Evolutionary conservation across 2,329 filamentous ascomycete genomes (phyloP).

Genomic region (Teratosphaeria pseudoeucalypti): DNA sequence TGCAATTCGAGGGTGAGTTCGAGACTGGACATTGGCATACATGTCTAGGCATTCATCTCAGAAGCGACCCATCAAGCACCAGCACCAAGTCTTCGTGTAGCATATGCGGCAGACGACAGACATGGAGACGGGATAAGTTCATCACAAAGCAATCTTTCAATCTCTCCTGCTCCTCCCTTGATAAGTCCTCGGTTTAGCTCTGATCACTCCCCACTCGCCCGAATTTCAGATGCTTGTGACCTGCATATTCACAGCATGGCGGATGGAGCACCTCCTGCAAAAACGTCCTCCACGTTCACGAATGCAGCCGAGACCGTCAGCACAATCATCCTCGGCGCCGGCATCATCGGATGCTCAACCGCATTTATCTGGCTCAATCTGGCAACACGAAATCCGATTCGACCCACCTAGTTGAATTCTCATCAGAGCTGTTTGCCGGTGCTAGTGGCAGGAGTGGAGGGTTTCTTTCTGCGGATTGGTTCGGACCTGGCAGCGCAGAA

Average conservation of each 20-base stretch:
- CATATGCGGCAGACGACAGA: too few relatives aligned
- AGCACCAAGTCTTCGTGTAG: too few relatives aligned
- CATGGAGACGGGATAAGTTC: background rate
- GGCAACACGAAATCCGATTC: conserved; percentile 29
- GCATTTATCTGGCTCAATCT: conserved; percentile 56
- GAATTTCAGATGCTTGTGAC: background rate
- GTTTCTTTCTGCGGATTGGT: conserved; percentile 62
- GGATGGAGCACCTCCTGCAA: background rate
- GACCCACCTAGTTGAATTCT: conserved; percentile 50
- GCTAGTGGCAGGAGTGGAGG: conserved; percentile 66
- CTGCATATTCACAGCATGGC: background rate
- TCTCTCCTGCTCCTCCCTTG: background rate
- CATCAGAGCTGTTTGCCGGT: conserved; percentile 54
- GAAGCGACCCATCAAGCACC: too few relatives aligned
- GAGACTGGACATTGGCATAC: too few relatives aligned
- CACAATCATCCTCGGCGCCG: conserved; percentile 58
- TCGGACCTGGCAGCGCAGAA: conserved; percentile 32
- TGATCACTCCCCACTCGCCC: too few relatives aligned
- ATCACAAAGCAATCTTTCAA: background rate
- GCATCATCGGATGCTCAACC: conserved; percentile 59
- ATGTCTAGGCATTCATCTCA: too few relatives aligned
- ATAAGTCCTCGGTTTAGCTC: background rate
- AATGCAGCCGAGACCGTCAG: conserved; percentile 30
- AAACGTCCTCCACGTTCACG: conserved; percentile 6
- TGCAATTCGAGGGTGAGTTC: too few relatives aligned